Conservation (phyloP, 768 basidiomycete species). For the Mycena leptocephala region DNA sequence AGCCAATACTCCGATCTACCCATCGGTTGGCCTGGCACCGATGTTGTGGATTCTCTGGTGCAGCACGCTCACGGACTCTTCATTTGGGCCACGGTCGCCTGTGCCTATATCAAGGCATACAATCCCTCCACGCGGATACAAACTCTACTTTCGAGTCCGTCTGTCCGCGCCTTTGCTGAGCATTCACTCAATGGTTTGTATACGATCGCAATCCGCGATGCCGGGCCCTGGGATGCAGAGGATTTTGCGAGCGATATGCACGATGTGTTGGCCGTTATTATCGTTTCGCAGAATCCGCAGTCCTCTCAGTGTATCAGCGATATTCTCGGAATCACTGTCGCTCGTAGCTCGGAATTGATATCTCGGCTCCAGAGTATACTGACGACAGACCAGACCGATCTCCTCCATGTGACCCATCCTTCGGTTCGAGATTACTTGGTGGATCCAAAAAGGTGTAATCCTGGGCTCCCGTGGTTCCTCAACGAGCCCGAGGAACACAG, state of each 20-base stretch:
- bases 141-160: neutral
- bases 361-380: slow-evolving; percentile 3
- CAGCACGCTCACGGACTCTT: slow-evolving; percentile 12
- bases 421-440: slow-evolving; percentile 19
- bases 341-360: neutral
- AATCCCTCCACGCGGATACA: neutral
- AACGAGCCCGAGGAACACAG: neutral
- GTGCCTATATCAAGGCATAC: slow-evolving; percentile 6
- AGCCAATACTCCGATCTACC: neutral
- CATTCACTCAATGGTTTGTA: slow-evolving; percentile 5
- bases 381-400: neutral
- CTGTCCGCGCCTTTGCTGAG: neutral
- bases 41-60: slow-evolving; percentile 1
- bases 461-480: neutral
- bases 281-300: slow-evolving; percentile 8
- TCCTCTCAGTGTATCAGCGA: neutral
- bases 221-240: neutral
- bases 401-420: neutral
- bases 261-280: neutral
- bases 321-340: neutral
- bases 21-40: neutral
- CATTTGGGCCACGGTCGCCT: slow-evolving; percentile 16
- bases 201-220: neutral
- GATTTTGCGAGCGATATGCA: slow-evolving; percentile 10
- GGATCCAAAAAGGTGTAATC: neutral